Conservation (phyloP, 805 yeast species). For the Candida fluviatilis region DNA sequence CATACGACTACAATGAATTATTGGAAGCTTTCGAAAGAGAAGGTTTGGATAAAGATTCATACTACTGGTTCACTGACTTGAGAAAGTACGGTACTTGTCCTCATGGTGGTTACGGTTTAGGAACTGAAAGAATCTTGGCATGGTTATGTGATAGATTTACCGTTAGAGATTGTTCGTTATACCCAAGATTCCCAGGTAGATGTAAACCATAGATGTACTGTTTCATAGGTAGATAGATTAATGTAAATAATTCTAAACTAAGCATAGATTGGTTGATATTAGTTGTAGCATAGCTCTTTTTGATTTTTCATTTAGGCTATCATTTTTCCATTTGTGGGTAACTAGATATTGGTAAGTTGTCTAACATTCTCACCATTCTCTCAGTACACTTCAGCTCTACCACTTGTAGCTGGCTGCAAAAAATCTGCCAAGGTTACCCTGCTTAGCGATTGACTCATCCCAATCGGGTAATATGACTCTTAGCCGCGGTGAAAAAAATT, state of each 20-base stretch:
- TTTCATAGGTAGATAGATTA: neutral
- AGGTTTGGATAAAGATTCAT: constrained; percentile 72
- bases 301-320: too few species aligned
- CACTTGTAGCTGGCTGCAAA: too few species aligned
- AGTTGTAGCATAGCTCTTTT: too few species aligned
- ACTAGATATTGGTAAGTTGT: too few species aligned
- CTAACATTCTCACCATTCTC: too few species aligned
- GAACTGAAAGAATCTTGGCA: constrained; percentile 96
- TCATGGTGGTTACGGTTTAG: constrained; percentile 98
- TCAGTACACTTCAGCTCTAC: too few species aligned
- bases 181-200: constrained; percentile 97
- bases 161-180: constrained; percentile 95
- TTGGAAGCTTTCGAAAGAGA: constrained; percentile 91
- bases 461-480: constrained; percentile 5
- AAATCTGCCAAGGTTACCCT: too few species aligned
- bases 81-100: constrained; percentile 97
- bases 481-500: constrained; percentile 5
- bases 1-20: constrained; percentile 73
- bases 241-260: neutral
- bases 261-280: too few species aligned
- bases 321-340: too few species aligned
- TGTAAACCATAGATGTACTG: constrained; percentile 70
- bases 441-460: neutral
- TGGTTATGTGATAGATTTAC: constrained; percentile 98
- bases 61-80: constrained; percentile 96